These are phyloP conservation scores for Epichloe festucae DNA, from an alignment of 2,329 filamentous ascomycete species.

Conservation along the genomic window DNA sequence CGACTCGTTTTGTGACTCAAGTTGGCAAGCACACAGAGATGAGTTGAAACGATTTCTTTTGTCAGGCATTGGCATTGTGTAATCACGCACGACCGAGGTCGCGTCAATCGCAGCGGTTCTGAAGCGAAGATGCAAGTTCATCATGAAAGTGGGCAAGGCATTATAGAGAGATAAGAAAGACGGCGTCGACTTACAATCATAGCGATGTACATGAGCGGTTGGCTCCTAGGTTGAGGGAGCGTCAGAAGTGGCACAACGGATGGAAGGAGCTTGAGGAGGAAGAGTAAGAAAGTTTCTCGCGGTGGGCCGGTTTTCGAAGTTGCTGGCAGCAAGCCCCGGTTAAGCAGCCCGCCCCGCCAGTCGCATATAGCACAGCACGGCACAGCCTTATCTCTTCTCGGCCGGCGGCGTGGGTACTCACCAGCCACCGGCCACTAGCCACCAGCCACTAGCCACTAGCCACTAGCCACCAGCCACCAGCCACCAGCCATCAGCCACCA, in stretches of 20 bases:
- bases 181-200: conserved; percentile 24
- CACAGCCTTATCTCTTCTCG: too few species aligned
- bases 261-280: neutral
- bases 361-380: neutral
- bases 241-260: neutral
- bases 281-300: neutral
- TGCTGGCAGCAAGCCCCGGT: neutral
- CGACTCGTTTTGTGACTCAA: neutral
- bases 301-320: neutral
- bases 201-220: conserved; percentile 11
- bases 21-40: conserved; percentile 1
- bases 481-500: conserved; percentile 1
- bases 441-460: neutral
- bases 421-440: conserved; percentile 4
- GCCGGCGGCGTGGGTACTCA: conserved; percentile 7
- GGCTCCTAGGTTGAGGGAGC: neutral
- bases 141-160: conserved; percentile 18
- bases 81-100: conserved; percentile 31
- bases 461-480: too few species aligned
- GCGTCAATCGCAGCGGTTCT: conserved; percentile 40
- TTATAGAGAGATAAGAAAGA: neutral
- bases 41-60: neutral
- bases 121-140: conserved; percentile 31
- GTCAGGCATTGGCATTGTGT: conserved; percentile 28
- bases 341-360: too few species aligned